Percentiles rank a stretch among this genome's conserved stretches.
phyloP scores from a whole-genome alignment of 164 flowering plant species.

The Santalum album region DNA sequence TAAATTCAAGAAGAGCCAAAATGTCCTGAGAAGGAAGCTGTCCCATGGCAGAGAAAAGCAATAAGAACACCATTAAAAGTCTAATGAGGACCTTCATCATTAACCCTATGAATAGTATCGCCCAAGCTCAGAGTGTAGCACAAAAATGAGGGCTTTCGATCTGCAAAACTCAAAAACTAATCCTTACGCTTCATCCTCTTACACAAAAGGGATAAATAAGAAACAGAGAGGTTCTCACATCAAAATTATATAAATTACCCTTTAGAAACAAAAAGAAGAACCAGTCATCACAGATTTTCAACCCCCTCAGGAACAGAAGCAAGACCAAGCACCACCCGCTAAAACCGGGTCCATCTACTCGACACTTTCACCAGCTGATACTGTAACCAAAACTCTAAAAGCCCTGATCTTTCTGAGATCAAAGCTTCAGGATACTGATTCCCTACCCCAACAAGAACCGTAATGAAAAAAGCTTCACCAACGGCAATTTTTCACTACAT shows the following conservation, averaged over 20 bases:
- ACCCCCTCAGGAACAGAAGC: no score
- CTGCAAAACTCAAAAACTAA: no score
- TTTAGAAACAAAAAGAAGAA: neutral
- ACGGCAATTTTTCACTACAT: no score
- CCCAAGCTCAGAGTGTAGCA: neutral
- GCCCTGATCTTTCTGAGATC: constrained; percentile 1
- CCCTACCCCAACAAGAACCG: constrained; percentile 1
- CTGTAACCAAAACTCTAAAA: neutral
- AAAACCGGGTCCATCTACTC: constrained; percentile 1
- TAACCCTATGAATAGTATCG: neutral
- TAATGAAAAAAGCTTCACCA: no score
- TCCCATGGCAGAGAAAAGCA: constrained; percentile 27
- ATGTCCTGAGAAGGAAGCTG: constrained; percentile 92
- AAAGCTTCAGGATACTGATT: constrained; percentile 8
- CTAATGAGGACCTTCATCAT: constrained; percentile 25
- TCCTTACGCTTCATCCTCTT: no score
- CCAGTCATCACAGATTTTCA: neutral
- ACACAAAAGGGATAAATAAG: no score
- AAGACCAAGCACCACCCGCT: neutral
- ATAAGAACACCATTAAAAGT: constrained; percentile 21
- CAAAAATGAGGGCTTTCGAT: neutral
- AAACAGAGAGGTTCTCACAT: no score
- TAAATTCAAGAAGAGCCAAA: constrained; percentile 75
- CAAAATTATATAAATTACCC: neutral
- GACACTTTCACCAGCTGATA: no score